Percentiles rank a stretch among this genome's conserved stretches.
Evolutionary conservation across 2,329 filamentous ascomycete genomes (phyloP).

Genomic region (Alternaria triticina): DNA sequence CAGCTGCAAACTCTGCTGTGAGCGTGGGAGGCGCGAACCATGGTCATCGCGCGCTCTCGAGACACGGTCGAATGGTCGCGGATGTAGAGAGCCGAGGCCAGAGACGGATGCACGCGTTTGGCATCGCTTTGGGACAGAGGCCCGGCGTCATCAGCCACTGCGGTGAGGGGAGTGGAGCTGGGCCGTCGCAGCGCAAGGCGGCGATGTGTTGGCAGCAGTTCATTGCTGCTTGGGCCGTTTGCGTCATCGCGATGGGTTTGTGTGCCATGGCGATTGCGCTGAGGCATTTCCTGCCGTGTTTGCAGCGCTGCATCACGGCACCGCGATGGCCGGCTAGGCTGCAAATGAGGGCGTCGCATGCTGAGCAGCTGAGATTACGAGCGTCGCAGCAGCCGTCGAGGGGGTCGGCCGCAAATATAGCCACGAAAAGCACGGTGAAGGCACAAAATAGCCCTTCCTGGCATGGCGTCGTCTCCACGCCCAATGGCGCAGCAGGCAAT

Average conservation of each 20-base stretch:
- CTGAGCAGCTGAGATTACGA: conserved; percentile 21
- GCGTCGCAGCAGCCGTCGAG: conserved; percentile 23
- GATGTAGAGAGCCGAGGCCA: conserved; percentile 9
- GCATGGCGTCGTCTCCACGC: not conserved
- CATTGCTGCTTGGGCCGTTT: conserved; percentile 21
- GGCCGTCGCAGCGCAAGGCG: not conserved
- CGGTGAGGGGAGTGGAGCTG: conserved; percentile 3
- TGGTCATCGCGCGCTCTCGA: not conserved
- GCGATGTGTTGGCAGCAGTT: conserved; percentile 22
- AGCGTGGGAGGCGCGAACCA: conserved; percentile 14
- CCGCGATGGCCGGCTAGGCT: conserved; percentile 5
- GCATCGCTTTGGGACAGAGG: conserved; percentile 15
- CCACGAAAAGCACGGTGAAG: conserved; percentile 17
- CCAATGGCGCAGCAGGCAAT: conserved; percentile 22
- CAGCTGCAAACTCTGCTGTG: conserved; percentile 14
- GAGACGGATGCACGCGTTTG: conserved; percentile 12
- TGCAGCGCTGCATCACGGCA: conserved; percentile 18
- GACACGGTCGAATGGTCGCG: not conserved
- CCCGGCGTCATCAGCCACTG: conserved; percentile 13
- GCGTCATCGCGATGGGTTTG: conserved; percentile 21
- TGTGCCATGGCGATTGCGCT: conserved; percentile 9
- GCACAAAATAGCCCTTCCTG: conserved; percentile 18
- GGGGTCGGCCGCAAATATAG: conserved; percentile 28
- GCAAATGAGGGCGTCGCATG: conserved; percentile 31
- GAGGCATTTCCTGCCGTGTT: conserved; percentile 19